Base-by-base conservation (phyloP, 2,329 filamentous ascomycete species). In the Scleromitrula shiraiana region DNA sequence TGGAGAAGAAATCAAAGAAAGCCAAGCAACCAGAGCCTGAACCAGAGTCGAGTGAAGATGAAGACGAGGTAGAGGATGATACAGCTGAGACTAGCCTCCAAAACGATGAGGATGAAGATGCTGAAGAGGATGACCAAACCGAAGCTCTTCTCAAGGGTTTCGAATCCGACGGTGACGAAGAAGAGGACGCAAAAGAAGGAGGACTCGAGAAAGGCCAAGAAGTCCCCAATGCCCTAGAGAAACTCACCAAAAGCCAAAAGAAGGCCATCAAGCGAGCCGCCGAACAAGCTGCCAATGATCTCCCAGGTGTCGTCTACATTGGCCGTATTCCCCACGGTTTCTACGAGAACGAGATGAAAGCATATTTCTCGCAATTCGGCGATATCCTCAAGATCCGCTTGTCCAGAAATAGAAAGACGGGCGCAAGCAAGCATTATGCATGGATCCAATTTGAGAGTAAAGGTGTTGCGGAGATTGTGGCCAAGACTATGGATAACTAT, bases 401-500 rank as follows among this genome's bases (percentile, higher is more conserved):
- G 37, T 93, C 89, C 23, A 84, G 93, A 60, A 97, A 95, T 75
- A 88, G 86, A 68, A 85, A 85, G 67, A 97, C 90, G 1, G 93
- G 93, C 48, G 80, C 81, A 50, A 89, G 85, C 65, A 95, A 93
- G 73, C 93, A 97, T 73, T 95, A 85, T 63, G 93, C 88, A 26
- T 98, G 96, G 67, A 77, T 98, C 62, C 88, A 98, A 69, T 98
- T 98, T 62, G 70, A 70, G 2, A 79, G 77, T 6, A 71, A 75
- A 27, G 83, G 88, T 49, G 86, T 89, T n/a, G 91, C 93, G 32
- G 84, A 88, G 60, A 89, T 97, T 58, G 91, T 95, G 24, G 84
- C 88, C 41, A 87, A 89, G 70, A 95, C 93, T 19, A 98, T 98
- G 93, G 81, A 96, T 74, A 94, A 90, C 70, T 98, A 98, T 68